These are phyloP conservation scores for Zancudomyces culisetae DNA, from an alignment of 371 early-diverging fungal species.

Conservation along the genomic window DNA sequence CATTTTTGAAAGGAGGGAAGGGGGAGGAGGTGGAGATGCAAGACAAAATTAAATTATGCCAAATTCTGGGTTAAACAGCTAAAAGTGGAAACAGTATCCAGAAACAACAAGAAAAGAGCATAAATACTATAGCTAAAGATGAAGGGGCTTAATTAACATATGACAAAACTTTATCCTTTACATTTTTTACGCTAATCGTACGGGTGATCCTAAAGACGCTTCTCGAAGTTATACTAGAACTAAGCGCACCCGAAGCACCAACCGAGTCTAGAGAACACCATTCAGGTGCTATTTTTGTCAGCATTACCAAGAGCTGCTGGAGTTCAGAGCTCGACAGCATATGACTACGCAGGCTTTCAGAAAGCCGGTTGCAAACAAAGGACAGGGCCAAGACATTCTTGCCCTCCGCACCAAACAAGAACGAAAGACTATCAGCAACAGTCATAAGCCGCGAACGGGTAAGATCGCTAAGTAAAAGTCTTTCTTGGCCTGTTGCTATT, in stretches of 20 bases:
- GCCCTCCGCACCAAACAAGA: conserved; percentile 19
- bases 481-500: neutral
- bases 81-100: too few species aligned
- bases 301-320: conserved; percentile 4
- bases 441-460: conserved; percentile 15
- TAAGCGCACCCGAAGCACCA: neutral
- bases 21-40: too few species aligned
- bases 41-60: too few species aligned
- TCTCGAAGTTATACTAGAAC: too few species aligned
- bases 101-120: too few species aligned
- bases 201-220: conserved; percentile 2
- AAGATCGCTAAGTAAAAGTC: neutral
- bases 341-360: conserved; percentile 5
- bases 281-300: conserved; percentile 15
- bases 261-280: conserved; percentile 10
- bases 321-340: neutral
- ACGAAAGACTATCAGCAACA: conserved; percentile 16
- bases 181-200: conserved; percentile 1
- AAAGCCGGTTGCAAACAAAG: conserved; percentile 13
- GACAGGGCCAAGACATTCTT: conserved; percentile 11
- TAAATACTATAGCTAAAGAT: neutral
- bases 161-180: neutral
- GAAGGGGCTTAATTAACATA: neutral
- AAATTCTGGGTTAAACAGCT: too few species aligned
- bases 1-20: too few species aligned